Percentiles rank a stretch among this genome's conserved stretches.
These are phyloP conservation scores for Leccinum imitatum DNA, from an alignment of 768 basidiomycete species.

Conservation along the genomic window DNA sequence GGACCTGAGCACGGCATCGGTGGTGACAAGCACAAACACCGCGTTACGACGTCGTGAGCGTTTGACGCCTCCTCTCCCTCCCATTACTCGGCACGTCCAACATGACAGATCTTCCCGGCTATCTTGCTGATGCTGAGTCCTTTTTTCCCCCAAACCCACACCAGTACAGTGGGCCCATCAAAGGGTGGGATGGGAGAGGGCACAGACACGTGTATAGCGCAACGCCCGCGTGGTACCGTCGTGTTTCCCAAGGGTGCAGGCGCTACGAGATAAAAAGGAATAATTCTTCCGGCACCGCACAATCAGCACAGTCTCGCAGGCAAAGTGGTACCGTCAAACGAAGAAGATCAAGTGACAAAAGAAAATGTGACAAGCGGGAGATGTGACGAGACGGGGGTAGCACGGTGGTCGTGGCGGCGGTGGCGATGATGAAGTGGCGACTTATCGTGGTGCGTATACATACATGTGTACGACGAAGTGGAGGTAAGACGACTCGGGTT, in stretches of 20 bases:
- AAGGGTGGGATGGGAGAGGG: not conserved
- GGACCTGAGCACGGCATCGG: constrained; percentile 3
- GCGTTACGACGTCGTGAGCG: not conserved
- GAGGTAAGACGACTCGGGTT: not conserved
- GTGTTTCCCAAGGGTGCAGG: not conserved
- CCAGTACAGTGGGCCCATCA: not conserved
- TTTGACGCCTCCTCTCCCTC: not conserved
- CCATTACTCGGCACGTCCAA: not conserved
- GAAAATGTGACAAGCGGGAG: not conserved
- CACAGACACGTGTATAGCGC: constrained; percentile 5
- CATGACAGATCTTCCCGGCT: not conserved
- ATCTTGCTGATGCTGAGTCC: not conserved
- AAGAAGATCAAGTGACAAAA: not conserved
- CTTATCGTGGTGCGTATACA: not conserved
- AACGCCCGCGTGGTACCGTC: not conserved
- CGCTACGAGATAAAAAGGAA: not conserved
- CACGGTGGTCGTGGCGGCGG: constrained; percentile 1
- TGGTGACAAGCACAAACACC: constrained; percentile 5
- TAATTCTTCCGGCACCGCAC: constrained; percentile 4
- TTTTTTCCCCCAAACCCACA: not conserved
- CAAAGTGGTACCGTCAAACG: not conserved
- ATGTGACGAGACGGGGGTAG: constrained; percentile 4
- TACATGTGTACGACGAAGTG: not conserved
- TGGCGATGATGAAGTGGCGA: not conserved
- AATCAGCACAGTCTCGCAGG: not conserved